These are phyloP conservation scores for Solanum acaule DNA, from an alignment of 257 asterid species.

Conservation along the genomic window DNA sequence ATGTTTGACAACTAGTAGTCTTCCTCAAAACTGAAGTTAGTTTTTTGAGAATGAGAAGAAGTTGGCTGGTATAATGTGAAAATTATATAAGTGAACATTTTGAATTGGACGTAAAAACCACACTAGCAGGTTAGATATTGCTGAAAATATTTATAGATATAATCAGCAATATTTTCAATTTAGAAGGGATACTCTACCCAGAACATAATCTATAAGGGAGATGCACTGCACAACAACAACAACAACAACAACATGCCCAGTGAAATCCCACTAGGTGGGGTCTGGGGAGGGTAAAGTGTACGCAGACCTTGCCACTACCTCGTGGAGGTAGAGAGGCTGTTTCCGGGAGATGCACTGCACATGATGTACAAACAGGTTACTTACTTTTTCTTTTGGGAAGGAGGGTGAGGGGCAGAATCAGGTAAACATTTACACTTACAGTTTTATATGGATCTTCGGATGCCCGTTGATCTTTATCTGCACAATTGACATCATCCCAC, in stretches of 20 bases:
- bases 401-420: not conserved
- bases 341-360: not conserved
- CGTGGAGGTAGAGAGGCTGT: too few relatives aligned
- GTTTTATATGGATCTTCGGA: constrained; percentile 45
- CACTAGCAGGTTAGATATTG: not conserved
- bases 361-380: not conserved
- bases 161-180: not conserved
- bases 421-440: constrained; percentile 20
- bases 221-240: not conserved
- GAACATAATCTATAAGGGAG: not conserved
- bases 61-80: not conserved
- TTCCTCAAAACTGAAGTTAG: not conserved
- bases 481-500: constrained; percentile 61
- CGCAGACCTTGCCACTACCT: too few relatives aligned
- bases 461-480: constrained; percentile 47
- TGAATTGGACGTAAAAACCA: not conserved
- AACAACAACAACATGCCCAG: too few relatives aligned
- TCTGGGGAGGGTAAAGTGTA: too few relatives aligned
- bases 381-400: not conserved
- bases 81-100: not conserved
- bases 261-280: too few relatives aligned
- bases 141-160: not conserved
- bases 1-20: not conserved
- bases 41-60: not conserved
- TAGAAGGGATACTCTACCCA: not conserved